Evolutionary conservation across 2,329 filamentous ascomycete species (phyloP), one percentile per base, ranked within the genome.

Genomic region (Xylaria multiplex): DNA sequence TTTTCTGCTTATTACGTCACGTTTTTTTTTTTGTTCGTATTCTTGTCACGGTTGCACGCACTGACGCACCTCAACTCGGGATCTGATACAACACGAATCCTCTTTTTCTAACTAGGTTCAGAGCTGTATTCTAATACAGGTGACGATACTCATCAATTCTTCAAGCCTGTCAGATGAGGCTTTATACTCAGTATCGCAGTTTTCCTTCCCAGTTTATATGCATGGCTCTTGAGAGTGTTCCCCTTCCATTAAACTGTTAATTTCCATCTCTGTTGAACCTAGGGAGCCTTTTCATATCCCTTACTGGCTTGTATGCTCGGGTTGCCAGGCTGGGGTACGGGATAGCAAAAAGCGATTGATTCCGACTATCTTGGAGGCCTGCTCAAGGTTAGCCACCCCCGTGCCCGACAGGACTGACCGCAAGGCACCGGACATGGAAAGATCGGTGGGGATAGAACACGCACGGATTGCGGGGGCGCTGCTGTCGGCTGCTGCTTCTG

Each of bases 351-450:
- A 14, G 11, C 2, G 13, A 40, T 14, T 14, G 1, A 14, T 24
- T 37, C 19, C 7, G 14, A 6, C 19, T 42, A 11, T 5, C 4
- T 40, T 14, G 13, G 1, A 13, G 5, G 37, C 37, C 35, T 22
- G 9, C 22, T 37, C 6, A 52, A 11, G 27, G 22, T 40, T 6
- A 45, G 6, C 8, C 3, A n/a, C 13, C 13, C 3, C 16, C 19
- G 42, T 9, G 14, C 46, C n/a, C 9, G 24, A 53, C 11, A 1
- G 37, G 8, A 50, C 35, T 48, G 9, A 16, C 19, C 22, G 19
- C 14, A 7, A n/a, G 14, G 24, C 59, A 19, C 64, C 64, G 2
- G 49, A 49, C 50, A 66, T 63, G 2, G 42, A 59, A 42, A 66
- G 42, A 24, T 66, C 40, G 9, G 52, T 3, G 7, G 54, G 11